Percentiles rank a stretch among this genome's conserved stretches.
These are phyloP conservation scores for Psilocybe tampanensis DNA, from an alignment of 768 basidiomycete species.

Conservation along the genomic window DNA sequence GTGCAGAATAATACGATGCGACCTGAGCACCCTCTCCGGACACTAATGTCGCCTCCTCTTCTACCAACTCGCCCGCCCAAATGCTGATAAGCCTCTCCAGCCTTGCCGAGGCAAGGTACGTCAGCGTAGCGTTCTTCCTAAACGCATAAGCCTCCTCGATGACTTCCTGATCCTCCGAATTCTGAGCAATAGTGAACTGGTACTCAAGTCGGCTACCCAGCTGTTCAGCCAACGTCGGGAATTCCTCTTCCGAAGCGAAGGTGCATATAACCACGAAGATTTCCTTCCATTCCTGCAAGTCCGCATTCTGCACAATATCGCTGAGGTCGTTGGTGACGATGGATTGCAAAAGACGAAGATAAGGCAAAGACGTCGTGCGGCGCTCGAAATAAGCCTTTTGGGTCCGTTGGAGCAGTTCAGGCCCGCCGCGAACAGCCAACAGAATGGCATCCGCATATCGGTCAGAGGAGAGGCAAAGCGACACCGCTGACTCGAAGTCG, in stretches of 20 bases:
- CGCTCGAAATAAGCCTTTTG: constrained; percentile 94
- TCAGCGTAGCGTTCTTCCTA: constrained; percentile 88
- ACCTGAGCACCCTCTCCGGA: constrained; percentile 39
- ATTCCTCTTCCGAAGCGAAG: constrained; percentile 85
- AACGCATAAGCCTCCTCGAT: constrained; percentile 48
- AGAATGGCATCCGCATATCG: constrained; percentile 95
- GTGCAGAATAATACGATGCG: constrained; percentile 72
- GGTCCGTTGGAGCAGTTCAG: constrained; percentile 82
- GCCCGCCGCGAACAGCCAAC: constrained; percentile 88
- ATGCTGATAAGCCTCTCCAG: constrained; percentile 88
- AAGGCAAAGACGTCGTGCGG: constrained; percentile 73
- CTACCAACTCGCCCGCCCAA: constrained; percentile 87
- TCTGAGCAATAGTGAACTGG: constrained; percentile 64
- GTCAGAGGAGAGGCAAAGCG: constrained; percentile 85
- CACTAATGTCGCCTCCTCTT: constrained; percentile 71
- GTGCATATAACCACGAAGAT: constrained; percentile 97
- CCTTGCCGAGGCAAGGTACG: constrained; percentile 89
- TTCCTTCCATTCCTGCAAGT: constrained; percentile 93
- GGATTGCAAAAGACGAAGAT: constrained; percentile 92
- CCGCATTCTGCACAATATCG: constrained; percentile 96
- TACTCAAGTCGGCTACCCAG: constrained; percentile 90
- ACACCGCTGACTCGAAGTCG: constrained; percentile 93
- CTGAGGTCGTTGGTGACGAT: constrained; percentile 90
- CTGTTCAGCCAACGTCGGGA: constrained; percentile 85
- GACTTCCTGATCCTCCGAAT: constrained; percentile 47